Evolutionary conservation across 2,329 filamentous ascomycete genomes (phyloP), one percentile per base, ranked within the genome.

Genomic region (Clonostachys byssicola): DNA sequence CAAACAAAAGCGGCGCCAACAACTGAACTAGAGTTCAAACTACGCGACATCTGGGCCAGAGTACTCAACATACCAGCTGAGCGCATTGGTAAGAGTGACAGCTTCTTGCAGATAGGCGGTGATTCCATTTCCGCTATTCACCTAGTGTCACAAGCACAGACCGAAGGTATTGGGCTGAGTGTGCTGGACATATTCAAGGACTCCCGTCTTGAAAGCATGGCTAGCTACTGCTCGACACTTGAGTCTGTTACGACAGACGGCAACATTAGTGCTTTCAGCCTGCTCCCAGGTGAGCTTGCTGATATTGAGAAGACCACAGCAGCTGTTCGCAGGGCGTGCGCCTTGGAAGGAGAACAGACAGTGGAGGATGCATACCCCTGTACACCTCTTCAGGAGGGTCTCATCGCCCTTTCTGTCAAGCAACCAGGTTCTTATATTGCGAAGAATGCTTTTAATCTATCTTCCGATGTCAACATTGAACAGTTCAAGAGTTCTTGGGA

Each of bases 141-240:
- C 20, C 33, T 52, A 13, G 50, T 52, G 30, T 46, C 43, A 7
- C 39, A 35, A 4, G 47, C 47, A 7, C 47, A 44, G 5, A 34
- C 49, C 13, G 41, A 36, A 14, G 60, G 58, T 12, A 50, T 73
- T 9, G 48, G 58, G 2, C 52, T 74, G 13, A 67, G 63, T 5
- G 69, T 73, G 1, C 64, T 63, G 13, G 61, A 59, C 43, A 63
- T 70, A 35, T 71, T 73, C 46, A 53, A 52, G 20, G 45, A 46
- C 38, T 40, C 45, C n/a, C 18, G 45, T 10, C 38, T 46, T 14
- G 6, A 13, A 12, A 33, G 3, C 23, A 20, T 46, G n/a, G 38
- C 45, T 5, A 20, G 35, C 36, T 33, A 44, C n/a, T n/a, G 20
- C 9, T 14, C 42, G 16, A 33, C 23, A 6, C 35, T 43, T 5